Evolutionary conservation across 2,329 filamentous ascomycete genomes (phyloP).

Genomic region (Orbilia oligospora): DNA sequence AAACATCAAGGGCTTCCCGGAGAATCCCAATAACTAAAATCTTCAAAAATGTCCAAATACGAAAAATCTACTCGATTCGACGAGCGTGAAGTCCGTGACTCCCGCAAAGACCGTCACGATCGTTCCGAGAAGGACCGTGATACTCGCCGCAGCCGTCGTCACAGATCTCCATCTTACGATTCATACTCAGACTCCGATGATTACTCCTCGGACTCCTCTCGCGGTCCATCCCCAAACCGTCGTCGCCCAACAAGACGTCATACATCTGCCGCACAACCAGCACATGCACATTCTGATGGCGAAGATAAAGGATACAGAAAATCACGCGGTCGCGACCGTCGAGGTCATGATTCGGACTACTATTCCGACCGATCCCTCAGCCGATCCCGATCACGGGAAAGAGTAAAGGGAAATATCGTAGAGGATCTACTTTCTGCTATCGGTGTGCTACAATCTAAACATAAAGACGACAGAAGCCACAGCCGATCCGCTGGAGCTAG

Average conservation of each 20-base stretch:
- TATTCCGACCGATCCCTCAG: constrained; percentile 49
- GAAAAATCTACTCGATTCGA: constrained; percentile 41
- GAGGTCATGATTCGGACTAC: constrained; percentile 33
- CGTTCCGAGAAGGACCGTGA: constrained; percentile 45
- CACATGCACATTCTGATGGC: constrained; percentile 37
- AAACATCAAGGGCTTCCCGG: constrained; percentile 12
- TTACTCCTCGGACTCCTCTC: constrained; percentile 40
- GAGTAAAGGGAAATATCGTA: constrained; percentile 33
- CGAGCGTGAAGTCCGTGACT: constrained; percentile 43
- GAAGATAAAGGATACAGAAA: constrained; percentile 33
- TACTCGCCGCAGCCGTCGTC: constrained; percentile 39
- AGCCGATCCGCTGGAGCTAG: constrained; percentile 3
- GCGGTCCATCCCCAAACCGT: constrained; percentile 37
- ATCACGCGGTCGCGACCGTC: constrained; percentile 39
- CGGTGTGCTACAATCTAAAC: constrained; percentile 51
- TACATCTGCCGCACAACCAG: constrained; percentile 15
- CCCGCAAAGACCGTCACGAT: constrained; percentile 40
- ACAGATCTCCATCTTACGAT: constrained; percentile 58
- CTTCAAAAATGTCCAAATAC: constrained; percentile 43
- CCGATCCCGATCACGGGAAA: constrained; percentile 9
- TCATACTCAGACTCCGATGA: constrained; percentile 43
- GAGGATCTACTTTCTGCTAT: constrained; percentile 55
- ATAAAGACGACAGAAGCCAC: constrained; percentile 33
- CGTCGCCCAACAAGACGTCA: constrained; percentile 53
- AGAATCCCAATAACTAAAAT: constrained; percentile 20